Evolutionary conservation across 1,284 basidiomycete genomes (phyloP).

Genomic region (Lignosus rhinocerotis): DNA sequence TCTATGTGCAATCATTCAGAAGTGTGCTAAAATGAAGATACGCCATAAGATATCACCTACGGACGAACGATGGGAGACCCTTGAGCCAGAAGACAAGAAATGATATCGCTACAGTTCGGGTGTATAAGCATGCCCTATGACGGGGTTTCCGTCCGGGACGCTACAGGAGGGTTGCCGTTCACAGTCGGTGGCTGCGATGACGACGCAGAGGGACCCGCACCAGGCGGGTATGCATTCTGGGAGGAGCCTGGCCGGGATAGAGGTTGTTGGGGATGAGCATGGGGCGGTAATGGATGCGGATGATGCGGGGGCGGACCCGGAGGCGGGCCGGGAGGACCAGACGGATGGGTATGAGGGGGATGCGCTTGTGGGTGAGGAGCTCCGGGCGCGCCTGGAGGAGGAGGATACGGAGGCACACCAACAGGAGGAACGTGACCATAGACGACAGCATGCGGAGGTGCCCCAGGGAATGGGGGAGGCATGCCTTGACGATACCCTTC

Average conservation of each 20-base stretch:
- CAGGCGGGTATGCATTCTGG: slow-evolving; percentile 49
- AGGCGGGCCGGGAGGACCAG: slow-evolving; percentile 14
- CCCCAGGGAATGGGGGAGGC: slow-evolving; percentile 46
- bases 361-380: slow-evolving; percentile 28
- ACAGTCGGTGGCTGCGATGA: slow-evolving; percentile 34
- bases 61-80: slow-evolving; percentile 6
- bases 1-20: slow-evolving; percentile 17
- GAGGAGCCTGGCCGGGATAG: slow-evolving; percentile 43
- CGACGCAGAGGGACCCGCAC: slow-evolving; percentile 29
- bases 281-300: slow-evolving; percentile 34
- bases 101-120: slow-evolving; percentile 23
- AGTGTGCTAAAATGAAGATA: slow-evolving; percentile 11
- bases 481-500: slow-evolving; percentile 64
- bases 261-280: slow-evolving; percentile 35
- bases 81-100: slow-evolving; percentile 15
- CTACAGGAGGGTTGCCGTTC: slow-evolving; percentile 27
- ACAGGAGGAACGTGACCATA: slow-evolving; percentile 48
- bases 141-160: slow-evolving; percentile 29
- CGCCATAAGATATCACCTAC: slow-evolving; percentile 16
- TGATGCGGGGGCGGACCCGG: slow-evolving; percentile 34
- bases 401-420: slow-evolving; percentile 31
- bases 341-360: slow-evolving; percentile 38
- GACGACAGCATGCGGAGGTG: slow-evolving; percentile 51
- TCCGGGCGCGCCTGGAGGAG: slow-evolving; percentile 38
- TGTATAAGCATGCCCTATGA: slow-evolving; percentile 25